A percentile compares a stretch with the other conserved stretches of the same genome.
phyloP scores from a whole-genome alignment of 148 eudicot genomes.

The Silene uniflora region DNA sequence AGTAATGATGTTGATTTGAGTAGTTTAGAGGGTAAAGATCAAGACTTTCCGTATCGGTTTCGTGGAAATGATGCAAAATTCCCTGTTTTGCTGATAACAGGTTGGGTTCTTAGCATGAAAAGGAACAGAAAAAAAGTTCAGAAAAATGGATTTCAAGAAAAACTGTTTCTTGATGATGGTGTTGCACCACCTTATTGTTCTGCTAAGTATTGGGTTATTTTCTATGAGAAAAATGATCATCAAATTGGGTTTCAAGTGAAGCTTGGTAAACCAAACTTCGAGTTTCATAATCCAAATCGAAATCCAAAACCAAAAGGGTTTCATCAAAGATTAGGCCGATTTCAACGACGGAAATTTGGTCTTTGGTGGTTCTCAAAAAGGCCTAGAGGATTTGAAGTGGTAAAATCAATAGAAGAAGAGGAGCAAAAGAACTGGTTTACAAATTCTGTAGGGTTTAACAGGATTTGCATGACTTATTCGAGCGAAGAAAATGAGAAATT shows the following conservation, averaged over 20 bases:
- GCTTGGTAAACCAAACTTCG: constrained; percentile 52
- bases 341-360: constrained; percentile 33
- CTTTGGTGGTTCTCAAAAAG: constrained; percentile 30
- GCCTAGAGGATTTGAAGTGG: constrained; percentile 32
- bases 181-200: constrained; percentile 23
- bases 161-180: constrained; percentile 18
- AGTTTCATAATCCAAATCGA: constrained; percentile 19
- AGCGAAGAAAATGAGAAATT: constrained; percentile 81
- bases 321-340: constrained; percentile 26
- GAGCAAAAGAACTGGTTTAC: constrained; percentile 26
- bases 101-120: constrained; percentile 46
- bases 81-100: constrained; percentile 57
- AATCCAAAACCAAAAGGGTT: constrained; percentile 15
- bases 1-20: constrained; percentile 26
- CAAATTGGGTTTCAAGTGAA: constrained; percentile 78
- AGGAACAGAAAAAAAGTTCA: constrained; percentile 24
- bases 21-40: constrained; percentile 23
- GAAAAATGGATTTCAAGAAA: constrained; percentile 21
- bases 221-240: constrained; percentile 60
- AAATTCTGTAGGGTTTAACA: constrained; percentile 40
- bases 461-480: constrained; percentile 65
- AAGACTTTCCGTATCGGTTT: constrained; percentile 34
- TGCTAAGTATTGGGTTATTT: constrained; percentile 67
- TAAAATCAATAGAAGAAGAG: constrained; percentile 39
- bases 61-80: constrained; percentile 26